Base-by-base conservation (phyloP, 805 yeast genomes). In the Candida verbasci region DNA sequence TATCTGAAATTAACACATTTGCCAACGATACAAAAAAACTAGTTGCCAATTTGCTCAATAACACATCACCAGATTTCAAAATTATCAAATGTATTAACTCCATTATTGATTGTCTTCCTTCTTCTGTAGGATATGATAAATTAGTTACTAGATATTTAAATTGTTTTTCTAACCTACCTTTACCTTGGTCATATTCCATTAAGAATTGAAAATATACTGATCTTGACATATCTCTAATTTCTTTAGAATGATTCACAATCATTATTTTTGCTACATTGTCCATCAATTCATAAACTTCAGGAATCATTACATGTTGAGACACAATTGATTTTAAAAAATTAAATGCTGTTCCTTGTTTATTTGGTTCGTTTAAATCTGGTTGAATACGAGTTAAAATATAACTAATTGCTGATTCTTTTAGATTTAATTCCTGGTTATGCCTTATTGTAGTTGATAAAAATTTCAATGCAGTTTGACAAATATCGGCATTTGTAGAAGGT, bases 131-230 rank as follows among this genome's bases (percentile, higher is more conserved):
- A 54, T 93, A 93, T 17, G 79, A 72, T 44, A 93, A 64, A 55
- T 93, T 93, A 38, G 76, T 77, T 7, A 89, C 84, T 58, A 93
- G 68, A 53, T 82, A 80, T 44, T 81, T 78, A 60, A 91, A 81
- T 45, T 86, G 94, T 48, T 82, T 85, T 44, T 85, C 93, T 32
- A 93, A 56, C 45, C 86, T 75, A 3, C 91, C 88, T 48, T 80
- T 73, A 22, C 97, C 88, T 62, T 91, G 97, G 49, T 95, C 97
- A 52, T 86, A 93, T 49, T 88, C 96, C 83, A 87, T 83, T 52
- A 93, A 62, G 49, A 93, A 93, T 49, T 81, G 88, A 56, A 78
- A 83, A 54, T 79, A 93, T 2, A 84, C 78, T 45, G 86, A 76
- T 58, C 97, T 74, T 7, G 97, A 78, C 58, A 84, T 80, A 48